A percentile compares a stretch with the other conserved stretches of the same genome.
These are phyloP conservation scores for Ceratobasidium sp. DNA, from an alignment of 1,284 basidiomycete species.

Conservation along the genomic window DNA sequence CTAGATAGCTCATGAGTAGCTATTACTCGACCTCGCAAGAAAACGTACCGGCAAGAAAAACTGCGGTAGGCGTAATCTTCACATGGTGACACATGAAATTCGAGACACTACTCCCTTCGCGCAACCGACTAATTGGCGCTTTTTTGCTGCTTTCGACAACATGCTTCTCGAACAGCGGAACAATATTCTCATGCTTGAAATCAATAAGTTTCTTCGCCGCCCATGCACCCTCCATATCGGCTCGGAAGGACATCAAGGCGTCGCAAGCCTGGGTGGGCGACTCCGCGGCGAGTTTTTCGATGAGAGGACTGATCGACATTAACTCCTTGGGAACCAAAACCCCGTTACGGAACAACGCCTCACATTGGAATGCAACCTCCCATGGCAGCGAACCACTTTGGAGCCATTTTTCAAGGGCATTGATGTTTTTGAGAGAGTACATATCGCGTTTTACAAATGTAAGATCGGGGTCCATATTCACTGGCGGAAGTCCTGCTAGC, in stretches of 20 bases:
- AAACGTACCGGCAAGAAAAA: slow-evolving; percentile 34
- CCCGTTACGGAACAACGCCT: slow-evolving; percentile 39
- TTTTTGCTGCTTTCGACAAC: background rate
- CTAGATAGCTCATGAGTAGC: background rate
- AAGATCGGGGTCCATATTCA: background rate
- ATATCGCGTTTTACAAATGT: slow-evolving; percentile 17
- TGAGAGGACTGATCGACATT: background rate
- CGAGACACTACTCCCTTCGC: background rate
- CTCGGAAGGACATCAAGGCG: slow-evolving; percentile 17
- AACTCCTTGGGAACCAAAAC: slow-evolving; percentile 38
- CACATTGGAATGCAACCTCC: slow-evolving; percentile 40
- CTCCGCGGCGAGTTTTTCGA: background rate
- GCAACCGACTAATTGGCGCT: background rate
- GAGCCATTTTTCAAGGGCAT: slow-evolving; percentile 2
- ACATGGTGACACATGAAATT: slow-evolving; percentile 37
- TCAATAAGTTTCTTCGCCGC: slow-evolving; percentile 9
- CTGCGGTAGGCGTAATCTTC: slow-evolving; percentile 38
- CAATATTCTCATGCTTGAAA: slow-evolving; percentile 17
- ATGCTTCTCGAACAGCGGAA: background rate
- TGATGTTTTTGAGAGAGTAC: slow-evolving; percentile 21
- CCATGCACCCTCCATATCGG: slow-evolving; percentile 19
- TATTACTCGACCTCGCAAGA: too few species aligned
- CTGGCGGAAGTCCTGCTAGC: slow-evolving; percentile 25
- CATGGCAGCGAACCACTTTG: slow-evolving; percentile 28
- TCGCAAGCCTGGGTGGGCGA: background rate